A percentile compares a stretch with the other conserved stretches of the same genome.
Conservation (phyloP, 208 protist species). For the Trypanosoma melophagium region DNA sequence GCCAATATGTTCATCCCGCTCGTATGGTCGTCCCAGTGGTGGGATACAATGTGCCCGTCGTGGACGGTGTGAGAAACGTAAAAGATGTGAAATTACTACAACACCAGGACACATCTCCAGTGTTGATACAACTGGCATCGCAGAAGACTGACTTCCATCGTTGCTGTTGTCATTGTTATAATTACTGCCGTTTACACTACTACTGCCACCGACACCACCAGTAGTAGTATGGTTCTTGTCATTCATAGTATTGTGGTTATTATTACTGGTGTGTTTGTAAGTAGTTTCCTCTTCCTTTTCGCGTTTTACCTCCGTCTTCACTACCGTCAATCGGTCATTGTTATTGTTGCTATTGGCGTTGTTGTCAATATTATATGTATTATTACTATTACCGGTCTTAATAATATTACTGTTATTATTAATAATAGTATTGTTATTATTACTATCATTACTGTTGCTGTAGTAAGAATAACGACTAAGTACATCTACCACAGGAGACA, state of each 20-base stretch:
- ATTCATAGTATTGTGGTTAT: too few species aligned
- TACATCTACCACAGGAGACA: slow-evolving; percentile 24
- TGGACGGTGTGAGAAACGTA: slow-evolving; percentile 79
- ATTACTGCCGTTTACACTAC: too few species aligned
- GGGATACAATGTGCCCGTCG: slow-evolving; percentile 48
- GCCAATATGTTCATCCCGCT: slow-evolving; percentile 55
- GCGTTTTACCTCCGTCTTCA: slow-evolving; percentile 13
- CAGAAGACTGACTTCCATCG: neutral
- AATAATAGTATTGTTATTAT: too few species aligned
- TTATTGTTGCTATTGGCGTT: slow-evolving; percentile 44
- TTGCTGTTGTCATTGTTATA: slow-evolving; percentile 2
- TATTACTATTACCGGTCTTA: neutral
- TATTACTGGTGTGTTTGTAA: too few species aligned
- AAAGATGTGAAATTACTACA: slow-evolving; percentile 64
- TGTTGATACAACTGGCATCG: neutral
- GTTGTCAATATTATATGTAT: slow-evolving; percentile 17
- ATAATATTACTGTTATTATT: neutral
- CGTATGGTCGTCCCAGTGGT: slow-evolving; percentile 38
- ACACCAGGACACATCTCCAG: slow-evolving; percentile 34
- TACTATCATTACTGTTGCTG: neutral
- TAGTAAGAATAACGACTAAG: slow-evolving; percentile 22
- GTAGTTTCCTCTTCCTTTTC: slow-evolving; percentile 7
- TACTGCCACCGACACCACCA: too few species aligned
- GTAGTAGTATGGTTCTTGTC: too few species aligned
- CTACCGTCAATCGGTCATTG: neutral